Evolutionary conservation across 1,139 yeast species (phyloP), one percentile per base, ranked within the genome.

Genomic region (Protomyces lactucae-debilis): DNA sequence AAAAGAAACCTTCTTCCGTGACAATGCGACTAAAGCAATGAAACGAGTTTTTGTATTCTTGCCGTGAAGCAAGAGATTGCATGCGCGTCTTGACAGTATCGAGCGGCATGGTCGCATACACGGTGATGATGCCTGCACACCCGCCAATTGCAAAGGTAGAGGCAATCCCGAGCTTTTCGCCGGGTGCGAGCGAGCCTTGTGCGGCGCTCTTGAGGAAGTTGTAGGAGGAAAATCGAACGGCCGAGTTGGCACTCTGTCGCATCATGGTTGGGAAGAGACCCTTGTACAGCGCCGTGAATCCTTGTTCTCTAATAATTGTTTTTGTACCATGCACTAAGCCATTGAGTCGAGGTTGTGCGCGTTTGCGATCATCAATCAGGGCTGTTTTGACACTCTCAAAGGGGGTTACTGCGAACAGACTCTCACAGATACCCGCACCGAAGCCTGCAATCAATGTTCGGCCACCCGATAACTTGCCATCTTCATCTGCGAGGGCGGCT

Each of bases 21-120:
- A 88, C 88, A 64, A 93, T 86, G 69, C 83, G 85, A 40, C 78
- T 83, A 72, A 93, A 92, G 76, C 98, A 93, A 76, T 92, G 83
- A 55, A 87, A 35, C 0, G 98, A 92, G 53, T 92, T 84, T 3
- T 81, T 75, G 76, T 93, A 93, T 72, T 81, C 76, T 69, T 82
- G 81, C 65, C 83, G 82, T 3, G 97, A 89, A 46, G 89, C 95
- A 70, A 93, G 80, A 36, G 96, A 88, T 78, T 93, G 99, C 97
- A 93, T 93, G 76, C 99, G 83, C 0, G 99, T 93, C 78, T 93
- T 93, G 68, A 93, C 97, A 0, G 98, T 93, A 74, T 93, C 99
- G 51, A 93, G 86, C 10, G 99, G 99, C 98, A 93, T 93, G 9
- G 99, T 93, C 39, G 52, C 59, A 76, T 93, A 93, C 18, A 93